phyloP scores from a whole-genome alignment of 192 early-diverging fungal species.

The Rhizophagus clarus region DNA sequence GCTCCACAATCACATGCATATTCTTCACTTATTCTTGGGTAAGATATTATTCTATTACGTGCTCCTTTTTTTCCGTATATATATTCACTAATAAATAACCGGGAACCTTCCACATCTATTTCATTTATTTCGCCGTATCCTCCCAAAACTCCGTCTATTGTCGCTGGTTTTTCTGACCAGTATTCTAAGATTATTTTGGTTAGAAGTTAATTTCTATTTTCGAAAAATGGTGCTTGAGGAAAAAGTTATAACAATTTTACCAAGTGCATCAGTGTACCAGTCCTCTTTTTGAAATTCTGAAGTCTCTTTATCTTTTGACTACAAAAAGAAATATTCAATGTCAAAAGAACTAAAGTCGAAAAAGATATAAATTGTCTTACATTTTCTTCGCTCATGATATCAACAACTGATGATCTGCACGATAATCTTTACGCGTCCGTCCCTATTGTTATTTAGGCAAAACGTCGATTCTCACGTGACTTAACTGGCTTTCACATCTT shows the following conservation, averaged over 20 bases:
- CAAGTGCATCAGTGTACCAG: constrained; percentile 21
- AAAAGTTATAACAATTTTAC: constrained; percentile 11
- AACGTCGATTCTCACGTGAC: too few relatives aligned
- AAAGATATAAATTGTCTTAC: too few relatives aligned
- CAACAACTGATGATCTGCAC: too few relatives aligned
- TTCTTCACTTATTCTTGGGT: constrained; percentile 16
- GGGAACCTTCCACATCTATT: constrained; percentile 70
- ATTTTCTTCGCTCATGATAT: too few relatives aligned
- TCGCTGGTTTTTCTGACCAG: constrained; percentile 59
- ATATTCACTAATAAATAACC: constrained; percentile 70
- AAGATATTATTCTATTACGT: constrained; percentile 30
- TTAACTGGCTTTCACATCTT: too few relatives aligned
- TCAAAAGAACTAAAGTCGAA: too few relatives aligned
- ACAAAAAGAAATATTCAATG: neutral
- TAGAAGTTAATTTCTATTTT: neutral
- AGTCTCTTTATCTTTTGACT: neutral
- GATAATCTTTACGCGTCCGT: too few relatives aligned
- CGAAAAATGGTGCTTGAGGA: neutral
- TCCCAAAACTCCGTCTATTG: constrained; percentile 89
- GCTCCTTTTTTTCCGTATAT: constrained; percentile 39
- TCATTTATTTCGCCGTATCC: constrained; percentile 77
- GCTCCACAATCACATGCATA: constrained; percentile 86
- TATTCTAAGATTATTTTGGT: constrained; percentile 52
- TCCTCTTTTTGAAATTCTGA: constrained; percentile 5
- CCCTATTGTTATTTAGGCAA: too few relatives aligned